Base-by-base conservation (phyloP, 768 basidiomycete genomes). In the Mycena maculata region DNA sequence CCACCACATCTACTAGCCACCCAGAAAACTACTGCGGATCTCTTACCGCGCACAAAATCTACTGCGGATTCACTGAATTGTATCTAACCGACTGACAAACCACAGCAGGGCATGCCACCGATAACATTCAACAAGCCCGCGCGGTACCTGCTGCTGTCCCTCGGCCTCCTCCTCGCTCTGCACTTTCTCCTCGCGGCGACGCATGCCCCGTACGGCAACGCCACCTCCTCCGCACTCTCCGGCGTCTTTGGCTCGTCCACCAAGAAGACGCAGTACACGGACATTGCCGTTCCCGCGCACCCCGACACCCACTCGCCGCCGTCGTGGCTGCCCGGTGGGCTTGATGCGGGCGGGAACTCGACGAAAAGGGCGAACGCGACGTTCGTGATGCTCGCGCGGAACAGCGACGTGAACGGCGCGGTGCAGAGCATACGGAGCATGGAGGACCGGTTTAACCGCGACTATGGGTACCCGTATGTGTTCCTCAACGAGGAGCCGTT, bases 401-500 rank as follows among this genome's bases (percentile, higher is more conserved):
- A 94, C 75, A 78, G 79, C 47, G 92, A 94, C 72, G 68, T 92
- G 20, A 72, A 84, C 27, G 84, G 85, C 5, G 87, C 91, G 45
- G 81, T 93, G 62, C 82, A 81, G 66, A 92, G 91, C 72, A 88
- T 96, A 71, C 87, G 88, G 72, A 87, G 90, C 77, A 82, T 94
- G 71, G 95, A 97, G 80, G 89, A 92, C 71, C 81, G 91, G 50
- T 96, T 96, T 78, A 97, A 97, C 78, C 82, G 84, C 60, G 87
- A 86, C 69, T 90, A 88, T 68, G 80, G 84, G 38, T 96, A 97
- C 73, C 93, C 94, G 6, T 96, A 93, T 79, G 90, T 94, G 38
- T 90, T 97, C 78, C 82, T 97, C 68, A 96, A 96, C 72, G 94
- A 97, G 61, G 88, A 87, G 67, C 84, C 85, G 0, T 96, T 95